Evolutionary conservation across 306 rosid genomes (phyloP).

Genomic region (Astragalus glycyphyllos): DNA sequence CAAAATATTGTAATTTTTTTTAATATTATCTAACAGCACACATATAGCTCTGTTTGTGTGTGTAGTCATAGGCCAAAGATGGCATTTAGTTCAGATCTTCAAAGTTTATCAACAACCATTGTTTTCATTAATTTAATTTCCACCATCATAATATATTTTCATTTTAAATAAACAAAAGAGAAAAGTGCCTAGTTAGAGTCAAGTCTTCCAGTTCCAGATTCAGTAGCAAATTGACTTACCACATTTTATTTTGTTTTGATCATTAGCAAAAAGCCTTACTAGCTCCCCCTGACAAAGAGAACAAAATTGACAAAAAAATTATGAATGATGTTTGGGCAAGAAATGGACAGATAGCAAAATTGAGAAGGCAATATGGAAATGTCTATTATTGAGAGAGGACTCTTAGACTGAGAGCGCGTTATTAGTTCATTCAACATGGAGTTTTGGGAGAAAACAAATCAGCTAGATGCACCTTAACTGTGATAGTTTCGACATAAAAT

Average conservation of each 20-base stretch:
- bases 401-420: background rate
- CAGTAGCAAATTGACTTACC: constrained; percentile 61
- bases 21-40: background rate
- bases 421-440: too few species aligned
- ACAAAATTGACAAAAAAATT: constrained; percentile 24
- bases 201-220: constrained; percentile 28
- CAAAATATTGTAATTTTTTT: constrained; percentile 2
- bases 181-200: constrained; percentile 4
- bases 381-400: background rate
- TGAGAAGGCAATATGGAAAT: constrained; percentile 23
- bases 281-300: constrained; percentile 80
- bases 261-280: constrained; percentile 89
- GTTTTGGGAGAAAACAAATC: too few species aligned
- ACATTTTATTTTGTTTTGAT: constrained; percentile 87
- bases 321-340: constrained; percentile 1
- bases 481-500: too few species aligned
- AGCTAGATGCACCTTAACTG: too few species aligned
- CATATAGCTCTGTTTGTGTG: too few species aligned
- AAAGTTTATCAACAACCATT: constrained; percentile 5
- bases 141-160: constrained; percentile 1
- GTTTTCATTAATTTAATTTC: background rate
- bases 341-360: background rate
- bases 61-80: background rate
- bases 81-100: background rate
- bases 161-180: background rate